Percentiles rank a stretch among this genome's conserved stretches.
Evolutionary conservation across 192 early-diverging fungal species (phyloP).

Genomic region (Geosiphon pyriformis): DNA sequence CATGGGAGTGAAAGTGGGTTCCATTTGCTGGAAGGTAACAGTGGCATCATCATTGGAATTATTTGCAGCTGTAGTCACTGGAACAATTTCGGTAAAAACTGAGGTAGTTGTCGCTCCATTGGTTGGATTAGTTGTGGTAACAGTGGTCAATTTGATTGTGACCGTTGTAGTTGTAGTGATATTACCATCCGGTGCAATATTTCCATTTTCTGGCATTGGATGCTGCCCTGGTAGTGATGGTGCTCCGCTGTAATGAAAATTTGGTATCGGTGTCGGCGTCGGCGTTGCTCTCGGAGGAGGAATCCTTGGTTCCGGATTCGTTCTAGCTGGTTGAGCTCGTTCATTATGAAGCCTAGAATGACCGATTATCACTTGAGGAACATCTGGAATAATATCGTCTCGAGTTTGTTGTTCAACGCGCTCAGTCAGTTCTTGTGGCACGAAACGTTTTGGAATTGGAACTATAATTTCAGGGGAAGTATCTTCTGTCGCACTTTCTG

Average conservation of each 20-base stretch:
- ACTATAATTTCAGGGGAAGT: not conserved
- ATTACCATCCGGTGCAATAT: not conserved
- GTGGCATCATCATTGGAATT: not conserved
- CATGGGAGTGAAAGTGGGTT: not conserved
- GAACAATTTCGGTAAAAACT: not conserved
- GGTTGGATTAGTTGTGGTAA: not conserved
- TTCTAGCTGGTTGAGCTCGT: not conserved
- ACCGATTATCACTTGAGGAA: not conserved
- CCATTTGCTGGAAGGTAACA: not conserved
- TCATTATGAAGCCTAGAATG: not conserved
- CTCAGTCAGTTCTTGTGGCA: not conserved
- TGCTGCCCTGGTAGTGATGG: not conserved
- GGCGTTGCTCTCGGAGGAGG: not conserved
- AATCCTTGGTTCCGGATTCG: not conserved
- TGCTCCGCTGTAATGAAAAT: not conserved
- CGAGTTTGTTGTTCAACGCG: not conserved
- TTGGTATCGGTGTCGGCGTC: not conserved
- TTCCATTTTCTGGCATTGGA: not conserved
- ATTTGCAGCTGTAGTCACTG: not conserved
- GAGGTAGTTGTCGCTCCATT: not conserved
- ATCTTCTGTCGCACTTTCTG: not conserved
- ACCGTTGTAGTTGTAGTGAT: not conserved
- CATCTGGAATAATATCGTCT: not conserved
- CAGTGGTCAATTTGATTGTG: not conserved
- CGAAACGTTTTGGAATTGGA: not conserved